A percentile compares a stretch with the other conserved stretches of the same genome.
Evolutionary conservation across 768 basidiomycete species (phyloP).

Genomic region (Suillus fuscotomentosus): DNA sequence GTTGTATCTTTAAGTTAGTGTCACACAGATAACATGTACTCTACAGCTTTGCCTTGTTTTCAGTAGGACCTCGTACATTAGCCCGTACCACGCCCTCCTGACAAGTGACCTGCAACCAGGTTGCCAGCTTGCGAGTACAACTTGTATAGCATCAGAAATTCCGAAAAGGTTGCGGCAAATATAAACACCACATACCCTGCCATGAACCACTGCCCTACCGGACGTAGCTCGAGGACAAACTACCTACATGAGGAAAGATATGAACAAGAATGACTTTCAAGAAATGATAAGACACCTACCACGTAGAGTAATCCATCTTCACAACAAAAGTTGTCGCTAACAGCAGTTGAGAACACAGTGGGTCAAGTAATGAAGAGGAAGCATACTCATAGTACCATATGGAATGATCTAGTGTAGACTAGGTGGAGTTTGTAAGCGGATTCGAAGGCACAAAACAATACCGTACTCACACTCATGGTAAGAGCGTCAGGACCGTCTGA

Average conservation of each 20-base stretch:
- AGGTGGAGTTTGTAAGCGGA: conserved; percentile 2
- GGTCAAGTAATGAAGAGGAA: background rate
- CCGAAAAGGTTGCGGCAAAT: background rate
- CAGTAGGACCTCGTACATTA: conserved; percentile 42
- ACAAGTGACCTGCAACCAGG: conserved; percentile 70
- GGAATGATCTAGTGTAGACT: conserved; percentile 78
- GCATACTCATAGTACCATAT: conserved; percentile 77
- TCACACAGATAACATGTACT: background rate
- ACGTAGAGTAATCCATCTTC: conserved; percentile 81
- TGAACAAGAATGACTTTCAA: background rate
- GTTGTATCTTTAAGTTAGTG: background rate
- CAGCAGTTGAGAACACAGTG: conserved; percentile 5
- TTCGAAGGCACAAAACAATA: conserved; percentile 3
- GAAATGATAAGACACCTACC: conserved; percentile 38
- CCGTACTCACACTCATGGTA: conserved; percentile 58
- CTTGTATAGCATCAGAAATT: conserved; percentile 32
- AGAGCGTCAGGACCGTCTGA: conserved; percentile 49
- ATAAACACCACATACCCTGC: conserved; percentile 48
- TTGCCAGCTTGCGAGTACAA: conserved; percentile 66
- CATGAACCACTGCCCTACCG: conserved; percentile 69
- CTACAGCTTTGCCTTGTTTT: conserved; percentile 35
- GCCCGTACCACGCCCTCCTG: conserved; percentile 81
- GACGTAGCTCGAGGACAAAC: conserved; percentile 59
- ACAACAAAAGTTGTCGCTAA: conserved; percentile 71
- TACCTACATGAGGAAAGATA: conserved; percentile 40